Evolutionary conservation across 2,329 filamentous ascomycete genomes (phyloP).

Genomic region (Colletotrichum camelliae): DNA sequence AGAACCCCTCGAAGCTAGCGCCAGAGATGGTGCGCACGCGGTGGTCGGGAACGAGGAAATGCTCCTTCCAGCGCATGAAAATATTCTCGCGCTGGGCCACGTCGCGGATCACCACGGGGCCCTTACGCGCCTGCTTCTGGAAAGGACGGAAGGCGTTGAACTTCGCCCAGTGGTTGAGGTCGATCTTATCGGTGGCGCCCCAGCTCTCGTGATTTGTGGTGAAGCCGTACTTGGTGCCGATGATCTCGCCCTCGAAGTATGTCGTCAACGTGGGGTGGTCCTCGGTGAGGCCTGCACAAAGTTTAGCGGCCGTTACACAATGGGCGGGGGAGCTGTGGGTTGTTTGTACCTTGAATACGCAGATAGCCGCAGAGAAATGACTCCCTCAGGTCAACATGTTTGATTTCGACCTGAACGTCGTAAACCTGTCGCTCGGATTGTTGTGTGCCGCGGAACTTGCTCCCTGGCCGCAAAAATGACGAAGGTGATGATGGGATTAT

Average conservation of each 20-base stretch:
- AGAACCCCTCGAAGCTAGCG: slow-evolving; percentile 97
- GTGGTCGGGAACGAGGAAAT: slow-evolving; percentile 95
- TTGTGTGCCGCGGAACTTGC: slow-evolving; percentile 88
- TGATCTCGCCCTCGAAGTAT: slow-evolving; percentile 98
- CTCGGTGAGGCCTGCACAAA: slow-evolving; percentile 77
- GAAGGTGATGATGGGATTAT: slow-evolving; percentile 81
- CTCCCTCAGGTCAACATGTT: slow-evolving; percentile 92
- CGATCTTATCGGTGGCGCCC: slow-evolving; percentile 91
- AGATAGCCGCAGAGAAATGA: slow-evolving; percentile 95
- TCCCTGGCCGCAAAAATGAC: slow-evolving; percentile 85
- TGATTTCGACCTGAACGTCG: slow-evolving; percentile 95
- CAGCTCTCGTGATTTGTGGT: slow-evolving; percentile 86
- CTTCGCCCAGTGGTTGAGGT: slow-evolving; percentile 90
- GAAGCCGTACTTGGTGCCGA: slow-evolving; percentile 94
- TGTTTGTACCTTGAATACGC: slow-evolving; percentile 81
- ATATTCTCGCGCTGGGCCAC: slow-evolving; percentile 83
- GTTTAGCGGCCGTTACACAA: slow-evolving; percentile 8
- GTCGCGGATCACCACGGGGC: slow-evolving; percentile 66
- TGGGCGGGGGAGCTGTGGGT: slow-evolving; percentile 12
- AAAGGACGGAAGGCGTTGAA: slow-evolving; percentile 88
- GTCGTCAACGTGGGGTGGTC: slow-evolving; percentile 98
- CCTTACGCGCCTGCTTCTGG: slow-evolving; percentile 61
- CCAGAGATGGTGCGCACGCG: slow-evolving; percentile 88
- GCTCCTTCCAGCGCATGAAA: slow-evolving; percentile 99
- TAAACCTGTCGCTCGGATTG: slow-evolving; percentile 93